A percentile compares a stretch with the other conserved stretches of the same genome.
Conservation (phyloP, 1,139 yeast species). For the Suhomyces bokatorum region DNA sequence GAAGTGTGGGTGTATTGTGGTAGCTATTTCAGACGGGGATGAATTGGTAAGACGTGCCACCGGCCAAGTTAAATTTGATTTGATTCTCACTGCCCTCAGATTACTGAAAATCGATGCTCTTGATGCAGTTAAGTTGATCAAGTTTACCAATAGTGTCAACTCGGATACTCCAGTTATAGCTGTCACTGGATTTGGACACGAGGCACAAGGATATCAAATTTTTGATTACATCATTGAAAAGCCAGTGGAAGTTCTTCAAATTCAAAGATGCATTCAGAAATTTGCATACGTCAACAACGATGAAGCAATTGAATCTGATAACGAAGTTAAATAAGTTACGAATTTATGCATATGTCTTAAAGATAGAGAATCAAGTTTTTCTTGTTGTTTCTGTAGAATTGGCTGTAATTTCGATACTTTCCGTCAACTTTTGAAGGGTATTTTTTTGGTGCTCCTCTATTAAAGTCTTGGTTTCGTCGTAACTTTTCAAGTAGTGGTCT, state of each 20-base stretch:
- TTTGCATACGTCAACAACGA: slow-evolving; percentile 22
- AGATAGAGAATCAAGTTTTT: background rate
- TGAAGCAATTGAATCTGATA: slow-evolving; percentile 30
- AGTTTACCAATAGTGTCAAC: slow-evolving; percentile 74
- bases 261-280: slow-evolving; percentile 26
- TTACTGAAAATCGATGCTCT: slow-evolving; percentile 67
- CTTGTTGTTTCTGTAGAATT: background rate
- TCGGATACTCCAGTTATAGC: slow-evolving; percentile 78
- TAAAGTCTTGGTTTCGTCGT: slow-evolving; percentile 22
- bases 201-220: slow-evolving; percentile 56
- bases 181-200: slow-evolving; percentile 69
- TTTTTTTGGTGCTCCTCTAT: slow-evolving; percentile 11
- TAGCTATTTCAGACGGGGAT: slow-evolving; percentile 76
- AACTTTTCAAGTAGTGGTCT: slow-evolving; percentile 55
- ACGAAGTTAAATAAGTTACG: slow-evolving; percentile 8
- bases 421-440: background rate
- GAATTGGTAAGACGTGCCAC: slow-evolving; percentile 81
- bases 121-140: slow-evolving; percentile 77
- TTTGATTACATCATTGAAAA: slow-evolving; percentile 77
- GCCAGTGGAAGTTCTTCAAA: slow-evolving; percentile 53
- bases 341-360: background rate
- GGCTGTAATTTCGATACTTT: background rate
- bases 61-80: slow-evolving; percentile 79
- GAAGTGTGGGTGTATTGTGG: slow-evolving; percentile 77
- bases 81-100: slow-evolving; percentile 75